Percentiles rank a stretch among this genome's conserved stretches.
phyloP scores from a whole-genome alignment of 352 stramenopile species.

The Phytophthora quininea region DNA sequence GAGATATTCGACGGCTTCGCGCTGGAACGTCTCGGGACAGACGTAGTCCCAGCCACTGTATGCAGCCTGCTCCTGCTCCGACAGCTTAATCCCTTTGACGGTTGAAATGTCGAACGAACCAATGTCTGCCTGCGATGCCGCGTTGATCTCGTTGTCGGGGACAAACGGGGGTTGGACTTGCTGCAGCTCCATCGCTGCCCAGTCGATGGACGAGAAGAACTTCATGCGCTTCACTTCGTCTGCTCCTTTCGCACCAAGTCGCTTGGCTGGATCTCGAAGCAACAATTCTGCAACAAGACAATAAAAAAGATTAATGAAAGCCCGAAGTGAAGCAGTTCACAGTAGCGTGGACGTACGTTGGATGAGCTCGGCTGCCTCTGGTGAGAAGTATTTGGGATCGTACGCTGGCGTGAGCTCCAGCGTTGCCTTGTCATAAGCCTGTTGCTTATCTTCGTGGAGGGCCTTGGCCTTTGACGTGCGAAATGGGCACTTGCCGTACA shows the following conservation, averaged over 20 bases:
- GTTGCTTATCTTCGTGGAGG: slow-evolving; percentile 91
- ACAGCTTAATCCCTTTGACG: slow-evolving; percentile 77
- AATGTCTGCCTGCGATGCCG: slow-evolving; percentile 81
- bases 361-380: slow-evolving; percentile 77
- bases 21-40: slow-evolving; percentile 80
- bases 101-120: slow-evolving; percentile 76
- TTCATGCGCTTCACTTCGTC: slow-evolving; percentile 82
- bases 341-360: slow-evolving; percentile 44
- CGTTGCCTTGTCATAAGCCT: slow-evolving; percentile 85
- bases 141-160: slow-evolving; percentile 87
- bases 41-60: slow-evolving; percentile 80
- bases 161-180: slow-evolving; percentile 73
- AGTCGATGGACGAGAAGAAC: slow-evolving; percentile 83
- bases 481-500: slow-evolving; percentile 97
- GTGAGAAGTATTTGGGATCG: slow-evolving; percentile 83
- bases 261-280: slow-evolving; percentile 73
- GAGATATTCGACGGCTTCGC: slow-evolving; percentile 82
- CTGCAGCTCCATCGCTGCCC: slow-evolving; percentile 75
- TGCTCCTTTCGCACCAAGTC: slow-evolving; percentile 69
- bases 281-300: slow-evolving; percentile 59
- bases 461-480: slow-evolving; percentile 94
- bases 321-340: background rate
- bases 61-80: slow-evolving; percentile 68
- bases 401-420: slow-evolving; percentile 79
- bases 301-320: slow-evolving; percentile 17